These are phyloP conservation scores for Laetiporus sulphureus DNA, from an alignment of 1,284 basidiomycete genomes.

Conservation along the genomic window DNA sequence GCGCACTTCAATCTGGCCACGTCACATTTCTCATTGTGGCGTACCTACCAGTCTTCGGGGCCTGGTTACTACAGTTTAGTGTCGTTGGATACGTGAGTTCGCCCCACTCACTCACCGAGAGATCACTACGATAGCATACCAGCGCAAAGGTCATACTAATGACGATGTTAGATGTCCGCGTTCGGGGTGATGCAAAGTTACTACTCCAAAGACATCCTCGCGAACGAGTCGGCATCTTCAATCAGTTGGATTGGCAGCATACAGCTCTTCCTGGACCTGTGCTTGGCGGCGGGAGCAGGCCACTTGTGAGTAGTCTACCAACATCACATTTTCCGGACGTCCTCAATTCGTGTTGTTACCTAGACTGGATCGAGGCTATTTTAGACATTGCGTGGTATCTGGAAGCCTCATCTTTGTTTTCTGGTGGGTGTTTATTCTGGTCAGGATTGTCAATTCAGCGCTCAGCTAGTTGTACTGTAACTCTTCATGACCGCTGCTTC, in stretches of 20 bases:
- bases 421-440: constrained; percentile 6
- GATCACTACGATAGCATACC: background rate
- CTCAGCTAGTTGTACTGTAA: no score
- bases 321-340: background rate
- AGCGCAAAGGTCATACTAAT: background rate
- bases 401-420: constrained; percentile 6
- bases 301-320: constrained; percentile 19
- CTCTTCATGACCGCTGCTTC: background rate
- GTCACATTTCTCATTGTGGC: background rate
- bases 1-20: background rate
- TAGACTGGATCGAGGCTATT: constrained; percentile 13
- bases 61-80: constrained; percentile 4
- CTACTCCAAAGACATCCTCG: constrained; percentile 1
- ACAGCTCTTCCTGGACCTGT: constrained; percentile 27
- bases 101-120: background rate
- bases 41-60: constrained; percentile 1
- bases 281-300: constrained; percentile 21
- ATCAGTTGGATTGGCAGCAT: constrained; percentile 39
- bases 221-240: constrained; percentile 20
- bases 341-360: no score
- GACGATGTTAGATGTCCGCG: background rate
- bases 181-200: constrained; percentile 7
- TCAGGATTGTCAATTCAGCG: constrained; percentile 11
- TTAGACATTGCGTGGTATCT: constrained; percentile 1
- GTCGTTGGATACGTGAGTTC: constrained; percentile 5